Base-by-base conservation (phyloP, 2,329 filamentous ascomycete genomes). In the Daldinia eschscholtzii region DNA sequence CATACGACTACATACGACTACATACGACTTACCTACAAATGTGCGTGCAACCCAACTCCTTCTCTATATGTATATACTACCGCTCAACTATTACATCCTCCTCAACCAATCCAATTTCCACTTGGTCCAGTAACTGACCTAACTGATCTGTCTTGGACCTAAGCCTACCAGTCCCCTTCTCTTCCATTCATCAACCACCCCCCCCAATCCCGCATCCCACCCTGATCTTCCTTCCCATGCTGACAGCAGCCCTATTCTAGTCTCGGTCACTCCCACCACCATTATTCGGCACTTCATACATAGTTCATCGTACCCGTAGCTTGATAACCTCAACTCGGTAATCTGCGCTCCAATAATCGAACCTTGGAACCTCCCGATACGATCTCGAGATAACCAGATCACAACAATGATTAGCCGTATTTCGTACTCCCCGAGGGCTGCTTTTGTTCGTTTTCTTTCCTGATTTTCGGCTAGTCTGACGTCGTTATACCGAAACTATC, bases 341-440 rank as follows among this genome's bases (percentile, higher is more conserved):
- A 55, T 39, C 58, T 73, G n/a, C 57, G 65, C 60, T 67, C 67
- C 35, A 58, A 69, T 50, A 53, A 58, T 57, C 48, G 68, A 69
- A 65, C 70, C 64, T 61, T 67, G 62, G 39, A 74, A 72, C 68
- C 71, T 67, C 55, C 70, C 73, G 74, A 70, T 79, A 75, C 75
- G 82, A 80, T 59, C 61, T 65, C 67, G 79, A 79, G 73, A 77
- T 74, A 78, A 74, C 76, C 76, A 58, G 46, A 77, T 79, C 76
- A 83, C 83, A 80, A 87, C 85, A 80, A 88, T 88, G 86, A 87
- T 83, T 83, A 83, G 81, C 83, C 80, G 81, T 80, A 82, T 81
- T 80, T 79, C 79, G 75, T 80, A 81, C 79, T 83, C 81, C 79
- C 81, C 80, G 79, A 82, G 82, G 85, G 81, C 81, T 82, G 84